These are phyloP conservation scores for Candolleomyces aberdarensis DNA, from an alignment of 768 basidiomycete genomes.

Conservation along the genomic window DNA sequence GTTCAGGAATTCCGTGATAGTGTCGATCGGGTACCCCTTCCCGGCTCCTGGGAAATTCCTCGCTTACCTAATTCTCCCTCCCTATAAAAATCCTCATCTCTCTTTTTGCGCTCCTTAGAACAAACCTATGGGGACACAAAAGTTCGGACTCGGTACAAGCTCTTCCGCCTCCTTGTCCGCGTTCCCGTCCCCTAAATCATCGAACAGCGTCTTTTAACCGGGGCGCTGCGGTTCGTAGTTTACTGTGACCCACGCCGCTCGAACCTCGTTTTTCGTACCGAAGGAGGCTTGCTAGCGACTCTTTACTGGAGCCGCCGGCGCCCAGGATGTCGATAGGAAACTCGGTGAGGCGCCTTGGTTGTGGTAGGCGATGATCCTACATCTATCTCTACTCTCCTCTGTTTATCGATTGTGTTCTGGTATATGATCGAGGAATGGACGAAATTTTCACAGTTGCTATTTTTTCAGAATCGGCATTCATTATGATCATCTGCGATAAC, in stretches of 20 bases:
- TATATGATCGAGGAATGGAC: too few relatives aligned
- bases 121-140: constrained; percentile 82
- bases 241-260: not conserved
- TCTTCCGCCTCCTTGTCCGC: constrained; percentile 87
- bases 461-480: too few relatives aligned
- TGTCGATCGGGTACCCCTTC: not conserved
- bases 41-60: not conserved
- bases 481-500: too few relatives aligned
- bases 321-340: not conserved
- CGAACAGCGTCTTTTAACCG: not conserved
- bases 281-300: not conserved
- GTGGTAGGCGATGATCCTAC: not conserved
- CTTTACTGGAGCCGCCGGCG: not conserved
- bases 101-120: constrained; percentile 34
- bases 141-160: constrained; percentile 87
- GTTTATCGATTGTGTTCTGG: too few relatives aligned
- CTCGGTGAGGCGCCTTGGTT: not conserved
- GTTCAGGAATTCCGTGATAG: not conserved
- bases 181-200: constrained; percentile 87
- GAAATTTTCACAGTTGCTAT: too few relatives aligned
- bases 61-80: not conserved
- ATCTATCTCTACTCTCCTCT: not conserved
- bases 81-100: not conserved
- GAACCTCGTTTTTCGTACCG: not conserved
- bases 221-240: not conserved